Evolutionary conservation across 805 yeast genomes (phyloP).

Genomic region (Debaryomyces tyrocola): DNA sequence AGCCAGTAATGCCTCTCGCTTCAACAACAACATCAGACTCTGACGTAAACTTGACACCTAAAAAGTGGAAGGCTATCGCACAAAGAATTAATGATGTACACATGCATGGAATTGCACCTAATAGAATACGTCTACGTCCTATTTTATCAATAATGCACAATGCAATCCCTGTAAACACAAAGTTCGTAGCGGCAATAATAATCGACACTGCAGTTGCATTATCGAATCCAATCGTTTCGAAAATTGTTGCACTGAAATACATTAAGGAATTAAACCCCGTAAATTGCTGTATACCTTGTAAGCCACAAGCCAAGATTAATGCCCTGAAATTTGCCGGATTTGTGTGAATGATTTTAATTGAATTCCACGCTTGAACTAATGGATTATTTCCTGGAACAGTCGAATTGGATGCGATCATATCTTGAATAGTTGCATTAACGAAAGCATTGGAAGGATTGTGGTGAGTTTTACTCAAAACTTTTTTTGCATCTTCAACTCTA

Average conservation of each 20-base stretch:
- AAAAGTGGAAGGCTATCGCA: conserved; percentile 88
- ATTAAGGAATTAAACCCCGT: conserved; percentile 95
- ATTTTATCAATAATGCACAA: conserved; percentile 82
- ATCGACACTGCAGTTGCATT: conserved; percentile 94
- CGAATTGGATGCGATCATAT: conserved; percentile 51
- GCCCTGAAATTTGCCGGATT: conserved; percentile 86
- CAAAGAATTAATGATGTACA: conserved; percentile 70
- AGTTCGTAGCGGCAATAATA: conserved; percentile 92
- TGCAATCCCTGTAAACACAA: conserved; percentile 82
- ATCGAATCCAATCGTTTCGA: conserved; percentile 84
- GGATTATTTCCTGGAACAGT: conserved; percentile 42
- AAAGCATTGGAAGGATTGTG: conserved; percentile 60
- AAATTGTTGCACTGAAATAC: conserved; percentile 93
- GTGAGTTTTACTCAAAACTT: conserved; percentile 65
- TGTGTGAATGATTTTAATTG: conserved; percentile 61
- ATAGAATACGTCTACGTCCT: conserved; percentile 82
- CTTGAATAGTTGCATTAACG: conserved; percentile 66
- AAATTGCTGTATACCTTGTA: conserved; percentile 95
- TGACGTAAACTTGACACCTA: conserved; percentile 59
- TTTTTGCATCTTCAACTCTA: conserved; percentile 60
- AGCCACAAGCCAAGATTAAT: conserved; percentile 82
- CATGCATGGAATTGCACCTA: conserved; percentile 87
- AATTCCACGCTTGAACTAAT: conserved; percentile 54
- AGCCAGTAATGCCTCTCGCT: conserved; percentile 56
- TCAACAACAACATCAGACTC: conserved; percentile 39